A percentile compares a stretch with the other conserved stretches of the same genome.
phyloP scores from a whole-genome alignment of 2,329 filamentous ascomycete species.

The Endocalyx cinctus region DNA sequence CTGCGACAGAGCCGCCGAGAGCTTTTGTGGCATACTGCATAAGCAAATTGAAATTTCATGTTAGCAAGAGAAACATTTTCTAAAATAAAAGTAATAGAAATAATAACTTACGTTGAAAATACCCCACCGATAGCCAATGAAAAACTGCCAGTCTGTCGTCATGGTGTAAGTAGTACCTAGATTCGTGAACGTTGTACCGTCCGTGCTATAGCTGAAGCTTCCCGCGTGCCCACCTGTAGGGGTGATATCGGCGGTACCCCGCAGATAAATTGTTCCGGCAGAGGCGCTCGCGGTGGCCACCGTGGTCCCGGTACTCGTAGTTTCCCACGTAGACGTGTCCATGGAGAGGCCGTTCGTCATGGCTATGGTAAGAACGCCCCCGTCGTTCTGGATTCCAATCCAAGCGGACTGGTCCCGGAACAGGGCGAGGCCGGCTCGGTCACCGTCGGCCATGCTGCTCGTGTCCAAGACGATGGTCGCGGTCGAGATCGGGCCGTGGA shows the following conservation, averaged over 20 bases:
- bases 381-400: slow-evolving; percentile 43
- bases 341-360: slow-evolving; percentile 35
- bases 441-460: slow-evolving; percentile 44
- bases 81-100: not conserved
- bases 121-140: slow-evolving; percentile 44
- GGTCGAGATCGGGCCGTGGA: slow-evolving; percentile 39
- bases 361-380: slow-evolving; percentile 22
- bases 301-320: slow-evolving; percentile 22
- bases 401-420: slow-evolving; percentile 51
- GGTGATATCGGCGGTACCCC: slow-evolving; percentile 31
- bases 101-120: slow-evolving; percentile 37
- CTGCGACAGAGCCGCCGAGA: slow-evolving; percentile 33
- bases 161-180: slow-evolving; percentile 31
- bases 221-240: slow-evolving; percentile 23
- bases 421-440: slow-evolving; percentile 45
- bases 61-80: not conserved
- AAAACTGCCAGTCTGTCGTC: slow-evolving; percentile 40
- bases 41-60: not conserved
- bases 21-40: slow-evolving; percentile 36
- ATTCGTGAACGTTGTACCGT: slow-evolving; percentile 33
- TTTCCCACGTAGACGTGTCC: slow-evolving; percentile 26
- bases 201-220: slow-evolving; percentile 38
- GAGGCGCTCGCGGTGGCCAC: slow-evolving; percentile 25
- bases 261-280: slow-evolving; percentile 32
- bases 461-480: slow-evolving; percentile 49